A percentile compares a stretch with the other conserved stretches of the same genome.
Conservation (phyloP, 202 grass and related monocot genomes). For the Digitaria exilis region DNA sequence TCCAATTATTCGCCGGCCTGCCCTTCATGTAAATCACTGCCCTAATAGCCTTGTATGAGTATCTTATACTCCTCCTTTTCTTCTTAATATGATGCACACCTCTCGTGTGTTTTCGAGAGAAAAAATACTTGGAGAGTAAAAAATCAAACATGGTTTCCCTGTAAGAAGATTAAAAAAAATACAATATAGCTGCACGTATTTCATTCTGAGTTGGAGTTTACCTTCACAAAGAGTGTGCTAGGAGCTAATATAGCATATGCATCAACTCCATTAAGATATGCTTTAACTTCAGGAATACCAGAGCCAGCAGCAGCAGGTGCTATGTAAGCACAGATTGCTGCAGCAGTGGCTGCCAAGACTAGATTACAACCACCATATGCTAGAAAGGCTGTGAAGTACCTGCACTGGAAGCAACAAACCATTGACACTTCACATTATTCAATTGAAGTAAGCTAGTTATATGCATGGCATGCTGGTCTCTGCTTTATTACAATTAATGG, state of each 20-base stretch:
- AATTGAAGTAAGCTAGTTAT: slow-evolving; percentile 15
- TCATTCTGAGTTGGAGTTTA: slow-evolving; percentile 26
- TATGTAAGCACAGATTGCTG: slow-evolving; percentile 94
- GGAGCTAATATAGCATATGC: slow-evolving; percentile 96
- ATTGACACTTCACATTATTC: slow-evolving; percentile 39
- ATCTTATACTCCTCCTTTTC: too few relatives aligned
- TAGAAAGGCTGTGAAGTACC: slow-evolving; percentile 84
- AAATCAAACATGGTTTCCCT: not conserved
- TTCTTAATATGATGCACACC: too few relatives aligned
- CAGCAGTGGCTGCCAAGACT: slow-evolving; percentile 67
- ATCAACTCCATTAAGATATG: slow-evolving; percentile 96
- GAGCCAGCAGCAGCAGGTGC: slow-evolving; percentile 97
- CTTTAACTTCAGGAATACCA: slow-evolving; percentile 98
- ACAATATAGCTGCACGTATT: not conserved
- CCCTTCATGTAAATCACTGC: too few relatives aligned
- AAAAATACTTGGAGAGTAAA: not conserved
- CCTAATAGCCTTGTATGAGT: too few relatives aligned
- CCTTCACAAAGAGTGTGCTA: slow-evolving; percentile 96
- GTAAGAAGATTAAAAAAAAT: not conserved
- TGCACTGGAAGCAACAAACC: slow-evolving; percentile 68
- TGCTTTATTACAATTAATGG: not conserved
- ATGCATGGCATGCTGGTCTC: not conserved
- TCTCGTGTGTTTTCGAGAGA: too few relatives aligned
- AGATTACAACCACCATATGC: slow-evolving; percentile 79
- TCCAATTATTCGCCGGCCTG: too few relatives aligned